Base-by-base conservation (phyloP, 768 basidiomycete species). In the Pisolithus sp. region DNA sequence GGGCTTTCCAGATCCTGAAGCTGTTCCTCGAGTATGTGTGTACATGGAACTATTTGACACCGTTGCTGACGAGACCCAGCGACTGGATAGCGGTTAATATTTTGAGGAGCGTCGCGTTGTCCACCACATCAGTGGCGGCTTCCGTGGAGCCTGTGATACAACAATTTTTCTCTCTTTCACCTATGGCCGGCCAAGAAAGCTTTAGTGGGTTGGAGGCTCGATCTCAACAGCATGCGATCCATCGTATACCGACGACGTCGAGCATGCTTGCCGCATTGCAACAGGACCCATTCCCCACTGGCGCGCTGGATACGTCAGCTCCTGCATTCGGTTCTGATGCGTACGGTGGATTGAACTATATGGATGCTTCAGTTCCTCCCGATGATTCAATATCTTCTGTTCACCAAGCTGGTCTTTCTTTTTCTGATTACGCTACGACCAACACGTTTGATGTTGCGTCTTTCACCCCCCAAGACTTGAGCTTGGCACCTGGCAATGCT, bases 41-140 rank as follows among this genome's bases (percentile, higher is more conserved):
- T 23, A 30, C 36, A 23, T 41, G 3, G 30, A 34, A 52, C 28
- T 50, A 51, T 41, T 49, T 50, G 56, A 31, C 31, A 53, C 18
- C 31, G 52, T 52, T 59, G 48, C 58, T 68, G 45, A 62, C 51
- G 24, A 45, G 39, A n/a, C 50, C 17, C 56, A 92, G 90, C 58
- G 90, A 93, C 68, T 92, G 90, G 90, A 92, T 92, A 62, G 87
- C 89, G 2, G 83, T 93, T 56, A 92, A 90, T 67, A 89, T 93
- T 55, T 74, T 93, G 58, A 76, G 90, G 59, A 89, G 77, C 60
- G 90, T 93, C 55, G 91, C 91, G 2, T 71, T 93, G 53, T 92
- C 90, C 26, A 93, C 89, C 21, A 92, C 90, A 69, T 92, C 89
- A 18, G 90, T 93, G 49, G 90, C 90, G 28, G 89, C 89, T 20